Percentiles rank a stretch among this genome's conserved stretches.
These are phyloP conservation scores for Yarrowia osloensis DNA, from an alignment of 805 yeast species.

Conservation along the genomic window DNA sequence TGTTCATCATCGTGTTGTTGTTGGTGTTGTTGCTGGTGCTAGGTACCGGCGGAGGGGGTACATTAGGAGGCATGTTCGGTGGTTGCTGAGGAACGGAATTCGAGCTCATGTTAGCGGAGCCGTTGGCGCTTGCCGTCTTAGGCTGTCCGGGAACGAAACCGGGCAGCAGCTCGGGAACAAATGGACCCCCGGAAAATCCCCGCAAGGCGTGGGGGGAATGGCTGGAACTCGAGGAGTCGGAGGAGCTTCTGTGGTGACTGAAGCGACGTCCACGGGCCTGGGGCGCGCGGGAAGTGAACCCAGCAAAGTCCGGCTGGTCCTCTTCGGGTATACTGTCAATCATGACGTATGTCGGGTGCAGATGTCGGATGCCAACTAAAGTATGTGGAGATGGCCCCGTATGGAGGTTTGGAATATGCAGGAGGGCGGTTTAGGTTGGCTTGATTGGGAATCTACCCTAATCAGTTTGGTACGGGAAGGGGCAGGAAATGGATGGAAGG, in stretches of 20 bases:
- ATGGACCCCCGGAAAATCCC: constrained; percentile 25
- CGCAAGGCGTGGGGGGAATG: constrained; percentile 23
- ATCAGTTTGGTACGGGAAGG: background rate
- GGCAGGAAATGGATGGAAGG: background rate
- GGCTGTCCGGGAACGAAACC: background rate
- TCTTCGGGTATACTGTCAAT: constrained; percentile 29
- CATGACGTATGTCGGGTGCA: background rate
- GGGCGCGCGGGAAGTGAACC: constrained; percentile 17
- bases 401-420: constrained; percentile 23
- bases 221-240: constrained; percentile 12
- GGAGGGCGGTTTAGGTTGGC: constrained; percentile 15
- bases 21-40: background rate
- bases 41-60: constrained; percentile 5
- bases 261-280: constrained; percentile 14
- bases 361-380: background rate
- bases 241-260: constrained; percentile 20
- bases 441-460: constrained; percentile 18
- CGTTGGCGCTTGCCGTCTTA: background rate
- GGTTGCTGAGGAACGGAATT: background rate
- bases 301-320: constrained; percentile 26
- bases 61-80: background rate
- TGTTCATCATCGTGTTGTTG: background rate
- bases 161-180: constrained; percentile 1
- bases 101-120: background rate
- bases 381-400: constrained; percentile 14